Conservation (phyloP, 192 early-diverging fungal species). For the Rhizophagus sp. region DNA sequence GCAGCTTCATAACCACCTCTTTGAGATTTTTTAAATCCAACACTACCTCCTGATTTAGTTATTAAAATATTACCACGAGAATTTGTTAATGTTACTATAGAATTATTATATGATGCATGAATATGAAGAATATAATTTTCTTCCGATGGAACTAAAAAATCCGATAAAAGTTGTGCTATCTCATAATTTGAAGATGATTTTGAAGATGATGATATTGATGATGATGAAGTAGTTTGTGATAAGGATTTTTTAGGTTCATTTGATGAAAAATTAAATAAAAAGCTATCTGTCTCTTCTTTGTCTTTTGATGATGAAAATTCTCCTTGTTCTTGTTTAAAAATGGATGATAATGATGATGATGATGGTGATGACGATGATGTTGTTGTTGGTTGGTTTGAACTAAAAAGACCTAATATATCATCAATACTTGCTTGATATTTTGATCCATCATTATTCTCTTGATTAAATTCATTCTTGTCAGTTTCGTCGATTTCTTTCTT, state of each 20-base stretch:
- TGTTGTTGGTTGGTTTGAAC: background rate
- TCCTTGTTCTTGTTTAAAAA: background rate
- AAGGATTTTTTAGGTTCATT: background rate
- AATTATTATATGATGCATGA: conserved; percentile 78
- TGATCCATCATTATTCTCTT: background rate
- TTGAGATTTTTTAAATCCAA: conserved; percentile 86
- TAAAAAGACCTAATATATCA: background rate
- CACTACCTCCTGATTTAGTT: conserved; percentile 76
- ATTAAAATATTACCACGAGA: conserved; percentile 68
- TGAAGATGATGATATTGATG: background rate
- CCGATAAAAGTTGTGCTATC: conserved; percentile 13
- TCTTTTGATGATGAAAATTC: background rate
- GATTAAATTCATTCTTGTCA: background rate
- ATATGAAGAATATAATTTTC: conserved; percentile 55
- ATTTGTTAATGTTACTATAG: conserved; percentile 79
- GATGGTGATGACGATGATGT: too few species aligned
- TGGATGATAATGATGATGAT: background rate
- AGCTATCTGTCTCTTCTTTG: background rate
- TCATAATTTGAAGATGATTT: background rate
- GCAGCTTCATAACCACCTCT: conserved; percentile 89
- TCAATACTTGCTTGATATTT: background rate
- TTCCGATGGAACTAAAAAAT: conserved; percentile 19
- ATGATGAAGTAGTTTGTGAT: background rate
- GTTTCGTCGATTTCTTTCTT: background rate
- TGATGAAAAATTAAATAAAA: background rate